These are phyloP conservation scores for Mortierella sp. DNA, from an alignment of 371 early-diverging fungal genomes.

Conservation along the genomic window DNA sequence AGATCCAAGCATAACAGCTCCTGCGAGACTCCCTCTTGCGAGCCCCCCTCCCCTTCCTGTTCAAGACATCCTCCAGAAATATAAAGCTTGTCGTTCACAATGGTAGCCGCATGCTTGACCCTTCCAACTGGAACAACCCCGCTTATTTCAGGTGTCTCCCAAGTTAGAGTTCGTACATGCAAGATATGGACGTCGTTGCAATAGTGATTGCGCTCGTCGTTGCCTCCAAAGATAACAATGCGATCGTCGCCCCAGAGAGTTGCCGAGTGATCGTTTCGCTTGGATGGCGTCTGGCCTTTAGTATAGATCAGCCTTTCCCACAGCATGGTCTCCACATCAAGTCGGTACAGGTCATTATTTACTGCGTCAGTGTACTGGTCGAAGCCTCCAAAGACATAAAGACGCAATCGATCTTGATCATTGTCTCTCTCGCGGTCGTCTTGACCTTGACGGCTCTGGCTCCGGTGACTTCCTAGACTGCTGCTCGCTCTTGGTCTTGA, in stretches of 20 bases:
- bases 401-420: slow-evolving; percentile 26
- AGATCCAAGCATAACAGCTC: slow-evolving; percentile 70
- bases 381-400: slow-evolving; percentile 78
- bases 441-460: slow-evolving; percentile 25
- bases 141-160: slow-evolving; percentile 67
- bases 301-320: slow-evolving; percentile 73
- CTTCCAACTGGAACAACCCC: slow-evolving; percentile 66
- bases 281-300: slow-evolving; percentile 68
- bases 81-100: slow-evolving; percentile 71
- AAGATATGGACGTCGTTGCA: slow-evolving; percentile 73
- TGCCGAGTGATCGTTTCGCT: slow-evolving; percentile 75
- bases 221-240: slow-evolving; percentile 80
- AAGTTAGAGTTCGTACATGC: slow-evolving; percentile 67
- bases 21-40: slow-evolving; percentile 59
- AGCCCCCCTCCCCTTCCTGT: background rate
- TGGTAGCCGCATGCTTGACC: slow-evolving; percentile 75
- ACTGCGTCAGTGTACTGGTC: slow-evolving; percentile 77
- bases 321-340: slow-evolving; percentile 56
- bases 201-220: slow-evolving; percentile 67
- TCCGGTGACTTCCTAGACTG: slow-evolving; percentile 22
- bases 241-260: slow-evolving; percentile 69
- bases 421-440: slow-evolving; percentile 10
- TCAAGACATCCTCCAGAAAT: slow-evolving; percentile 68
- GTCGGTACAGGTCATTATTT: slow-evolving; percentile 69
- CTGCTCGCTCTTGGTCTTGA: slow-evolving; percentile 11